Conservation (phyloP, 495 filamentous ascomycete species). For the Rusavskia elegans region DNA sequence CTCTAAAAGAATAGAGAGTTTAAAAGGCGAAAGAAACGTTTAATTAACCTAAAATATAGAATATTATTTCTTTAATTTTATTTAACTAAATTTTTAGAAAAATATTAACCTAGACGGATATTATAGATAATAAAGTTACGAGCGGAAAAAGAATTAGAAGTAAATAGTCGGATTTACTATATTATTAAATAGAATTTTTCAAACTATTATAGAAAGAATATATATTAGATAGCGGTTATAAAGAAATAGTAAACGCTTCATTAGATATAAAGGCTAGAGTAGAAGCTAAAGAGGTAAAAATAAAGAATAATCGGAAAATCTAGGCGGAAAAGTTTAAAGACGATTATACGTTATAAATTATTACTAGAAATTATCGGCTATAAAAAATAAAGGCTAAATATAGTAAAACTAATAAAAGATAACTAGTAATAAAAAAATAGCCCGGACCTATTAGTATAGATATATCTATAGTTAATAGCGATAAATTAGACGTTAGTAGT, state of each 20-base stretch:
- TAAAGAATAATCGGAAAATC: not conserved
- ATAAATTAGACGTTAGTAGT: too few relatives aligned
- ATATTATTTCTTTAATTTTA: too few relatives aligned
- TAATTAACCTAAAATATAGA: not conserved
- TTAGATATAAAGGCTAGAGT: not conserved
- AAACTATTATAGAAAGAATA: too few relatives aligned
- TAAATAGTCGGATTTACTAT: not conserved
- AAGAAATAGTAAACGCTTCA: constrained; percentile 7
- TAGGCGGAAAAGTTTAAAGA: too few relatives aligned
- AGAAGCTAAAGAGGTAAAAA: not conserved
- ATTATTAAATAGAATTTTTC: constrained; percentile 2
- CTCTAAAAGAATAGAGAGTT: too few relatives aligned
- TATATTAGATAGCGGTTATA: not conserved
- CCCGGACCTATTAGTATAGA: too few relatives aligned
- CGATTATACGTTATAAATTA: too few relatives aligned
- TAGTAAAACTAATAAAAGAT: too few relatives aligned
- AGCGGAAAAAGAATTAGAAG: constrained; percentile 6
- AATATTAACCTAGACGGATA: not conserved
- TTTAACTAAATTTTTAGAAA: not conserved
- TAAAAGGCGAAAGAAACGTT: too few relatives aligned
- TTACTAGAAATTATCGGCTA: too few relatives aligned
- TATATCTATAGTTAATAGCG: too few relatives aligned
- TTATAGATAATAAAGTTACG: not conserved
- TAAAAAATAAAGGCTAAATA: too few relatives aligned
- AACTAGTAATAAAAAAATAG: not conserved